Conservation (phyloP, 257 asterid genomes). For the Pogostemon cablin region DNA sequence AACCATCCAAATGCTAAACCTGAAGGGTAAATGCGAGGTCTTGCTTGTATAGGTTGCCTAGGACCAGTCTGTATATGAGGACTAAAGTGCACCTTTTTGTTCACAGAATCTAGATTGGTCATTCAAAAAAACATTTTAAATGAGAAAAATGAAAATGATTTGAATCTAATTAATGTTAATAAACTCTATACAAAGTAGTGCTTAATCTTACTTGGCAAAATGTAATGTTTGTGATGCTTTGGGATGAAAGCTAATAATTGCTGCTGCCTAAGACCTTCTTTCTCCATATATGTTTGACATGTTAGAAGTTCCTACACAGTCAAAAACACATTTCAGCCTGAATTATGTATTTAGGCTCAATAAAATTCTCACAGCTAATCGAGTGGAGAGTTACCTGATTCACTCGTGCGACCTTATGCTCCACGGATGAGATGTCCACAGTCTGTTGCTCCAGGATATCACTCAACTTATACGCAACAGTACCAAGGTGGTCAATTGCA, state of each 20-base stretch:
- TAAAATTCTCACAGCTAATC: conserved; percentile 16
- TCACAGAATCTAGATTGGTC: conserved; percentile 61
- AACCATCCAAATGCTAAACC: conserved; percentile 45
- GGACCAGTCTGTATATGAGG: conserved; percentile 72
- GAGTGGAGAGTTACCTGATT: conserved; percentile 59
- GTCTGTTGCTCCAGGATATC: conserved; percentile 85
- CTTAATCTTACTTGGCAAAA: conserved; percentile 72
- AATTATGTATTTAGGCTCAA: conserved; percentile 25
- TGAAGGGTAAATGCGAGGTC: conserved; percentile 66
- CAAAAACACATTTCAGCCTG: conserved; percentile 34
- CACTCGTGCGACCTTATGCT: conserved; percentile 65
- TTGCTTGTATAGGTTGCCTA: conserved; percentile 59
- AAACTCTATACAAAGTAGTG: conserved; percentile 10
- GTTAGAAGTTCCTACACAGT: conserved; percentile 68
- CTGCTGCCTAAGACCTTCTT: conserved; percentile 95
- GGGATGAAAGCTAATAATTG: conserved; percentile 83
- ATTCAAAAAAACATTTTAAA: conserved; percentile 21
- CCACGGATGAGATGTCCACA: conserved; percentile 66
- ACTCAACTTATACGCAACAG: conserved; percentile 94
- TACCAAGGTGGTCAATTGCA: conserved; percentile 98
- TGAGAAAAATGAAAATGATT: conserved; percentile 23
- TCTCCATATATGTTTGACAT: conserved; percentile 72
- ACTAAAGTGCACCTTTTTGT: conserved; percentile 93
- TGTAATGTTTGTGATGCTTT: conserved; percentile 95
- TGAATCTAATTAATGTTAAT: conserved; percentile 13